Conservation (phyloP, 805 yeast genomes). For the Ogataea neopini region DNA sequence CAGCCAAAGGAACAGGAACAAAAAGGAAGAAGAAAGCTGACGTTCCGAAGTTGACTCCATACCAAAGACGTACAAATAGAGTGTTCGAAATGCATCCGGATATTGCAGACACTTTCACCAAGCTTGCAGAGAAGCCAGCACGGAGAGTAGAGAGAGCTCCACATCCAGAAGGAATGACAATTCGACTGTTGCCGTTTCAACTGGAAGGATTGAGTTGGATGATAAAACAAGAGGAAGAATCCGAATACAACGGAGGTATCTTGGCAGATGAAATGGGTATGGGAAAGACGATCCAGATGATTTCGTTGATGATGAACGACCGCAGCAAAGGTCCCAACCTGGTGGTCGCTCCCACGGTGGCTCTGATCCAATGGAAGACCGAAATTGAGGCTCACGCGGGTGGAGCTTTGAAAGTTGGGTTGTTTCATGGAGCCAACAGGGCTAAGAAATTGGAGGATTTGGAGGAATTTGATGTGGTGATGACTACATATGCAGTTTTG, state of each 20-base stretch:
- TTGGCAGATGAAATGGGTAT: constrained; percentile 99
- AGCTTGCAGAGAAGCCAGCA: constrained; percentile 48
- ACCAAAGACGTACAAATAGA: constrained; percentile 65
- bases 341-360: constrained; percentile 98
- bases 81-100: constrained; percentile 80
- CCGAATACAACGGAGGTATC: constrained; percentile 83
- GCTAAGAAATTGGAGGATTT: constrained; percentile 58
- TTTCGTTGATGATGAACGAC: constrained; percentile 79
- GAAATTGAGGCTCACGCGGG: constrained; percentile 87
- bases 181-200: constrained; percentile 84
- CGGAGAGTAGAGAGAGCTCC: constrained; percentile 56
- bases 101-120: constrained; percentile 68
- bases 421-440: constrained; percentile 87
- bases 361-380: constrained; percentile 94
- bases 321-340: constrained; percentile 67
- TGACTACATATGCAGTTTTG: constrained; percentile 90
- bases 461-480: constrained; percentile 67
- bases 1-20: background rate
- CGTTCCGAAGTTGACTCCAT: constrained; percentile 57
- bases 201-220: constrained; percentile 93
- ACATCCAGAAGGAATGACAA: constrained; percentile 79
- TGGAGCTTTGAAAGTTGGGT: constrained; percentile 61
- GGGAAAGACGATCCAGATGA: constrained; percentile 98
- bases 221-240: constrained; percentile 77
- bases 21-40: constrained; percentile 12